Percentiles rank a stretch among this genome's conserved stretches.
Evolutionary conservation across 176 grass and related monocot genomes (phyloP).

Genomic region (Ensete glaucum): DNA sequence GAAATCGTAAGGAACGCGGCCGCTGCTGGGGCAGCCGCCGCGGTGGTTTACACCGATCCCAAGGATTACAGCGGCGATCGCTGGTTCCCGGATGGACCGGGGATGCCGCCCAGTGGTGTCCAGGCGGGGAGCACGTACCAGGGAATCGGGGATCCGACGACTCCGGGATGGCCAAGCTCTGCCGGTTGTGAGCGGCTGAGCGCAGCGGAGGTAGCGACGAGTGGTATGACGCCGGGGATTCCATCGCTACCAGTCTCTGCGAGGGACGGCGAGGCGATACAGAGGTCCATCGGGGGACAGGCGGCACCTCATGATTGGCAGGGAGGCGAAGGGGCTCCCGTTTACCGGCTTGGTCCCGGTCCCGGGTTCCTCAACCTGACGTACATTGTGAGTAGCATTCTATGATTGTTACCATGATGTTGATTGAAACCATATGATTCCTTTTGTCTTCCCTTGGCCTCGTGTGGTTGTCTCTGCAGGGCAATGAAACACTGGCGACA

Average conservation of each 20-base stretch:
- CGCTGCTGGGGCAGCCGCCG: constrained; percentile 50
- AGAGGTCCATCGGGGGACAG: constrained; percentile 40
- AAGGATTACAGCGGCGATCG: constrained; percentile 54
- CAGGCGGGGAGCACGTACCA: constrained; percentile 63
- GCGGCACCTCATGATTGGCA: constrained; percentile 75
- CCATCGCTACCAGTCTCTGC: constrained; percentile 76
- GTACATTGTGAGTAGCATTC: constrained; percentile 32
- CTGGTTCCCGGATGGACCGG: constrained; percentile 57
- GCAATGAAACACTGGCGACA: constrained; percentile 67
- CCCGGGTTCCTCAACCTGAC: constrained; percentile 66
- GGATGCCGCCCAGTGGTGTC: constrained; percentile 72
- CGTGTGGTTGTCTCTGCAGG: constrained; percentile 27
- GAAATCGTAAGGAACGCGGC: constrained; percentile 67
- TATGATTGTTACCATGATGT: not conserved
- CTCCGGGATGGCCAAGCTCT: constrained; percentile 66
- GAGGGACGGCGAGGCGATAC: constrained; percentile 55
- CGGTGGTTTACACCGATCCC: constrained; percentile 61
- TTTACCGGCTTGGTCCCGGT: constrained; percentile 63
- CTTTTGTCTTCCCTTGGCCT: not conserved
- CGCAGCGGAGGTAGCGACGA: constrained; percentile 38
- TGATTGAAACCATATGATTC: constrained; percentile 3
- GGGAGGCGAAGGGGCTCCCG: constrained; percentile 32
- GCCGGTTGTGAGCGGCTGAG: constrained; percentile 46
- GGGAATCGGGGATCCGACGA: constrained; percentile 59
- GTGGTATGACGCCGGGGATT: constrained; percentile 52